phyloP scores from a whole-genome alignment of 2,329 filamentous ascomycete species.

The Aspergillus sojae region DNA sequence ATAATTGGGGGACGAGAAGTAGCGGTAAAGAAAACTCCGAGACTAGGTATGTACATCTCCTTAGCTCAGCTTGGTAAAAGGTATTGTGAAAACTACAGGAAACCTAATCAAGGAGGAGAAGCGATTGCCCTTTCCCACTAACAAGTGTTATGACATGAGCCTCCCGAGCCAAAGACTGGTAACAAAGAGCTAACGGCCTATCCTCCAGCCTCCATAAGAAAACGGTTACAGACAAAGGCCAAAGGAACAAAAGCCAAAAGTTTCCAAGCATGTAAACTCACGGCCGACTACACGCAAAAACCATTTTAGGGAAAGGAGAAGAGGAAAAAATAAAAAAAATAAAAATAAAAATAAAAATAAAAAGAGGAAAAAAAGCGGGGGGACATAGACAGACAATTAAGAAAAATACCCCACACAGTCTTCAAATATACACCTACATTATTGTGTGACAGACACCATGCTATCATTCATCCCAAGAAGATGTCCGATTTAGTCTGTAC shows the following conservation, averaged over 20 bases:
- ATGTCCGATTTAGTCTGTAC: conserved; percentile 7
- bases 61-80: conserved; percentile 17
- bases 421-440: conserved; percentile 12
- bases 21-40: conserved; percentile 23
- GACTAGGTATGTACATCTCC: conserved; percentile 14
- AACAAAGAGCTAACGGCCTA: conserved; percentile 3
- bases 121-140: background rate
- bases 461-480: conserved; percentile 1
- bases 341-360: background rate
- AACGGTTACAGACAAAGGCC: conserved; percentile 7
- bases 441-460: conserved; percentile 2
- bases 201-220: conserved; percentile 3
- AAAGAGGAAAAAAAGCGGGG: background rate
- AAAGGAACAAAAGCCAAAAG: background rate
- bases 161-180: background rate
- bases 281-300: background rate
- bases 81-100: conserved; percentile 15
- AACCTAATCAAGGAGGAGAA: conserved; percentile 7
- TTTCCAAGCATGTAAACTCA: conserved; percentile 1
- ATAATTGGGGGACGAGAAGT: conserved; percentile 28
- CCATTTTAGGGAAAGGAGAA: conserved; percentile 4
- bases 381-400: background rate
- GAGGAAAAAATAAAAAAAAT: conserved; percentile 2
- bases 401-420: conserved; percentile 8
- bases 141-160: background rate